A percentile compares a stretch with the other conserved stretches of the same genome.
These are phyloP conservation scores for Vaccinium darrowii DNA, from an alignment of 148 eudicot species.

Conservation along the genomic window DNA sequence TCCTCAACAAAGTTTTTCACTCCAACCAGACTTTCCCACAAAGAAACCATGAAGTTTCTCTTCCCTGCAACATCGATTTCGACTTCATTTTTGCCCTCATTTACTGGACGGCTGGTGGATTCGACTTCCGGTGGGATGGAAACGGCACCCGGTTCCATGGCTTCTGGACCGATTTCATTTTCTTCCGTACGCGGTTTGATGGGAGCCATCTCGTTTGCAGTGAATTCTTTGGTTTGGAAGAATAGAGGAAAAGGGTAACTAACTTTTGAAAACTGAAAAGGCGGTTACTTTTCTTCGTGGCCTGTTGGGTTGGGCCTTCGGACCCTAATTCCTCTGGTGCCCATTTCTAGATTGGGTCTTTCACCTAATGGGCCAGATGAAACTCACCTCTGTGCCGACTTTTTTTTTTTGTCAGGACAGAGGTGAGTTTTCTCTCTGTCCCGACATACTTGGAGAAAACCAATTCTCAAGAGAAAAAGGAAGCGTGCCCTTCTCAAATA, in stretches of 20 bases:
- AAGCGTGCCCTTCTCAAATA: too few relatives aligned
- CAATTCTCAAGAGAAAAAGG: too few relatives aligned
- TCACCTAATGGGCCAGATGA: too few relatives aligned
- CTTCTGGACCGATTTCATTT: slow-evolving; percentile 11
- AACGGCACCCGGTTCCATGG: slow-evolving; percentile 16
- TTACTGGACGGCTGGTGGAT: not conserved
- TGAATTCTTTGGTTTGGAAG: not conserved
- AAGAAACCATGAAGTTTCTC: not conserved
- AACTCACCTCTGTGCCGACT: too few relatives aligned
- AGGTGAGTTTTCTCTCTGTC: too few relatives aligned
- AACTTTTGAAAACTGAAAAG: slow-evolving; percentile 18
- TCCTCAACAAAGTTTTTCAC: slow-evolving; percentile 2
- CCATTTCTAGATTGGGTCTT: not conserved
- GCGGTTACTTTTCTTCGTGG: not conserved
- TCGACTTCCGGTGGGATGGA: slow-evolving; percentile 12
- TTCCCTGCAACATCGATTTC: not conserved
- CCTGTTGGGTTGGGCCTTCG: not conserved
- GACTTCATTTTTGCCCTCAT: not conserved
- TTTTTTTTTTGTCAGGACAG: too few relatives aligned
- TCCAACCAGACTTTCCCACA: slow-evolving; percentile 7
- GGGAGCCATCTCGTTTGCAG: not conserved
- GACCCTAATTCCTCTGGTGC: not conserved
- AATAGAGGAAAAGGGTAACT: not conserved
- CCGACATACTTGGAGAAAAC: too few relatives aligned
- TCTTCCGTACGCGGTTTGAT: not conserved